Evolutionary conservation across 805 yeast species (phyloP).

Genomic region (Pichia kluyveri): DNA sequence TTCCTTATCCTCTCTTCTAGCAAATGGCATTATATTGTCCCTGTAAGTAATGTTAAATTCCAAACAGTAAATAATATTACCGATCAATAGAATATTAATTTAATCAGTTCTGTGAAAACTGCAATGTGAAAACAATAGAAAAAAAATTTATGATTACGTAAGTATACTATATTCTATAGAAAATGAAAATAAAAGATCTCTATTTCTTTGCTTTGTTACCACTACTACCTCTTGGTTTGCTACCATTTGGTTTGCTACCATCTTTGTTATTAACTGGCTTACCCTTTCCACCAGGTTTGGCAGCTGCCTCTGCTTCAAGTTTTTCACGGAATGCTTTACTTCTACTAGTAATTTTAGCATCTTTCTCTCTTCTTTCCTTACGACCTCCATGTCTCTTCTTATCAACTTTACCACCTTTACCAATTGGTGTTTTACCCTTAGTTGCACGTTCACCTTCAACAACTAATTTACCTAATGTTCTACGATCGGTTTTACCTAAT

Average conservation of each 20-base stretch:
- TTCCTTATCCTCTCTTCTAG: neutral
- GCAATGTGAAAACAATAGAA: too few relatives aligned
- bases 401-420: constrained; percentile 45
- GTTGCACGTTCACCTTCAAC: constrained; percentile 75
- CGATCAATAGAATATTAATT: neutral
- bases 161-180: too few relatives aligned
- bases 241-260: too few relatives aligned
- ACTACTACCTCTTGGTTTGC: too few relatives aligned
- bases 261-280: too few relatives aligned
- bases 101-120: too few relatives aligned
- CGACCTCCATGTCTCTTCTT: constrained; percentile 47
- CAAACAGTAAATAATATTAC: too few relatives aligned
- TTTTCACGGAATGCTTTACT: constrained; percentile 28
- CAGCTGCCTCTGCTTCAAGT: neutral
- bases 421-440: constrained; percentile 39
- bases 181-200: too few relatives aligned
- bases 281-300: neutral
- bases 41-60: too few relatives aligned
- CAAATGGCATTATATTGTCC: neutral
- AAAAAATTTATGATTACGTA: too few relatives aligned
- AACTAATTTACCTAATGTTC: constrained; percentile 49
- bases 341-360: constrained; percentile 41
- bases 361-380: constrained; percentile 51
- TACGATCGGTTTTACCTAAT: constrained; percentile 73
- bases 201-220: too few relatives aligned